These are phyloP conservation scores for Angophora floribunda DNA, from an alignment of 345 rosid species.

Conservation along the genomic window DNA sequence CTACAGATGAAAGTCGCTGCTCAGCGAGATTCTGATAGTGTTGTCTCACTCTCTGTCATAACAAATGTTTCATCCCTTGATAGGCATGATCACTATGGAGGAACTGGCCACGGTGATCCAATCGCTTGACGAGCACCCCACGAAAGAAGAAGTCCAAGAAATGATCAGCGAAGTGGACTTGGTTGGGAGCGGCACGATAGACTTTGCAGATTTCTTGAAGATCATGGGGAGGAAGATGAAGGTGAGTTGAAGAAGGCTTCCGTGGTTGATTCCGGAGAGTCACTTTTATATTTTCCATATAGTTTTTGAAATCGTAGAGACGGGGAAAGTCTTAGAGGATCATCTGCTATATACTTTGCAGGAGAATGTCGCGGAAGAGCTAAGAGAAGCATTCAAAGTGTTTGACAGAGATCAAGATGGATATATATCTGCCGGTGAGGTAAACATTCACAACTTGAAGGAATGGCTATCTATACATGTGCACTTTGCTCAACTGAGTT, in stretches of 20 bases:
- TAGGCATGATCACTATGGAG: slow-evolving; percentile 37
- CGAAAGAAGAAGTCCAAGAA: slow-evolving; percentile 30
- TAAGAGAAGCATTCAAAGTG: slow-evolving; percentile 58
- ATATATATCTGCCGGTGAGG: slow-evolving; percentile 50
- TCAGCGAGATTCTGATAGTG: background rate
- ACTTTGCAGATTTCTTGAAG: slow-evolving; percentile 34
- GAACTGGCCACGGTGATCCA: slow-evolving; percentile 27
- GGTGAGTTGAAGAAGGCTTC: slow-evolving; percentile 9
- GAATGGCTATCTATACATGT: background rate
- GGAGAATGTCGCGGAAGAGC: slow-evolving; percentile 42
- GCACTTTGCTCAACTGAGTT: background rate
- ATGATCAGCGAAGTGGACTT: slow-evolving; percentile 36
- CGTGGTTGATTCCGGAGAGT: background rate
- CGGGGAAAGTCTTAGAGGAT: background rate
- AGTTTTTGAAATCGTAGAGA: background rate
- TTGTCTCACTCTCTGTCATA: background rate
- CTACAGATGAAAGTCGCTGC: background rate
- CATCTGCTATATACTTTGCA: background rate
- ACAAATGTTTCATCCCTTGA: background rate
- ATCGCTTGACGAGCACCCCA: slow-evolving; percentile 30
- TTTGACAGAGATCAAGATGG: slow-evolving; percentile 64
- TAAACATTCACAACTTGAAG: background rate
- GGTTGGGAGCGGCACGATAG: slow-evolving; percentile 19
- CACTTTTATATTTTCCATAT: background rate
- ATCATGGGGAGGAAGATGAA: slow-evolving; percentile 34